Conservation (phyloP, 2,329 filamentous ascomycete genomes). For the Coniochaeta prunicola region DNA sequence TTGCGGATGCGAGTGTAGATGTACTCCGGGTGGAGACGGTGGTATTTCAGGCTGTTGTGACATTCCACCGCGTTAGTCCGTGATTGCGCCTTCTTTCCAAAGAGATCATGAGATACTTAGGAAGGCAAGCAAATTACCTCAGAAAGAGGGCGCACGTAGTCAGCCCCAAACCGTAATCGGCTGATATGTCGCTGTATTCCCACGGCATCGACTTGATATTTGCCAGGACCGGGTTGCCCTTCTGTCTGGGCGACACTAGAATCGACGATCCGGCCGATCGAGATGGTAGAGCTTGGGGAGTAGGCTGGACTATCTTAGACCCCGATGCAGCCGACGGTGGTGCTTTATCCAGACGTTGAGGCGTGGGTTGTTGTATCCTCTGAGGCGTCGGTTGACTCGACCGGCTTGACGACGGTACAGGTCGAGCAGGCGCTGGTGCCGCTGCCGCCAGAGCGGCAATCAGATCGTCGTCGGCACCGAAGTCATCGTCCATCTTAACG, state of each 20-base stretch:
- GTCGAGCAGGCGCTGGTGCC: conserved; percentile 21
- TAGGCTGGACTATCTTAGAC: conserved; percentile 72
- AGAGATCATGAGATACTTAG: neutral
- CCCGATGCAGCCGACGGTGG: conserved; percentile 30
- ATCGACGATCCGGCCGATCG: conserved; percentile 65
- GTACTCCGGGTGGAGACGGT: conserved; percentile 94
- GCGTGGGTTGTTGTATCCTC: conserved; percentile 39
- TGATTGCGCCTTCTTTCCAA: too few species aligned
- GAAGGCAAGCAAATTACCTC: conserved; percentile 30
- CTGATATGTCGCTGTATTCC: conserved; percentile 96
- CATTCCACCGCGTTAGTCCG: too few species aligned
- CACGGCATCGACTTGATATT: conserved; percentile 76
- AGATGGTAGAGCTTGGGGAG: conserved; percentile 73
- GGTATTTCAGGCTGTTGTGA: conserved; percentile 71
- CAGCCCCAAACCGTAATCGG: conserved; percentile 81
- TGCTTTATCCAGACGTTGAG: conserved; percentile 48
- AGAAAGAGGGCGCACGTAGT: conserved; percentile 91
- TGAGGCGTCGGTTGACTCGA: conserved; percentile 34
- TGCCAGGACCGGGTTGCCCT: conserved; percentile 87
- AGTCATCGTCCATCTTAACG: conserved; percentile 42
- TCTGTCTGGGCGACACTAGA: conserved; percentile 84
- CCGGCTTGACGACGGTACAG: conserved; percentile 16
- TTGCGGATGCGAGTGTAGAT: conserved; percentile 88
- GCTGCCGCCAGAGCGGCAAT: conserved; percentile 48
- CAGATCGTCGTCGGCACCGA: conserved; percentile 49